Base-by-base conservation (phyloP, 306 rosid genomes). In the Cucurbita moschata region DNA sequence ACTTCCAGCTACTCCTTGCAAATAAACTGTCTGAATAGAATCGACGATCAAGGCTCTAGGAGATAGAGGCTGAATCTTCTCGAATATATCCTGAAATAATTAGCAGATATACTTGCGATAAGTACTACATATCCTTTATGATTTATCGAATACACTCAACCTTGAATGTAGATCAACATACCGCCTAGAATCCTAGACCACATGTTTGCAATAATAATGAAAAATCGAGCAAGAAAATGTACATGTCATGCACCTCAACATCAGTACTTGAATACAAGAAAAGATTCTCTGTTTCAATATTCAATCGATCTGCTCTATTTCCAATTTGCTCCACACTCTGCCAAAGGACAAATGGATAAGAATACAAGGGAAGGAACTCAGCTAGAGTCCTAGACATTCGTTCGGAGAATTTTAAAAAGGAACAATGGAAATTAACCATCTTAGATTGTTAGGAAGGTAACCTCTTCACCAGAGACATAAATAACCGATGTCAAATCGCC, bases 381-480 rank as follows among this genome's bases (percentile, higher is more conserved):
- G 6, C 11, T 14, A 61, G 67, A 60, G 67, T 38, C 47, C 13
- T 39, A 54, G 10, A 72, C 38, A 42, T 9, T 30, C 4, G 2
- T 56, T 15, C 10, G 6, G 62, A 35, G 64, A 51, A 37, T 5
- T 16, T 72, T 26, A 16, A 10, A 5, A 37, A 58, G 3, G 14
- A 72, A 72, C 37, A 14, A 16, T 68, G 38, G n/a, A 23, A 49
- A 47, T 69, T 10, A n/a, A 49, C 58, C 44, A 49, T 49, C 40
- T 14, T 69, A 52, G 39, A 69, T 10, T 76, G 71, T 69, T 63
- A 68, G 75, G 77, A 70, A 79, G 21, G 80, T 77, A 59, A 94
- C 98, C 98, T 94, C 98, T 87, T 94, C 98, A 72, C 98, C 98
- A 38, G 98, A 94, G 38, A 94, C 96, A 72, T 90, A 94, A 60